Base-by-base conservation (phyloP, 768 basidiomycete species). In the Mycena indigotica region DNA sequence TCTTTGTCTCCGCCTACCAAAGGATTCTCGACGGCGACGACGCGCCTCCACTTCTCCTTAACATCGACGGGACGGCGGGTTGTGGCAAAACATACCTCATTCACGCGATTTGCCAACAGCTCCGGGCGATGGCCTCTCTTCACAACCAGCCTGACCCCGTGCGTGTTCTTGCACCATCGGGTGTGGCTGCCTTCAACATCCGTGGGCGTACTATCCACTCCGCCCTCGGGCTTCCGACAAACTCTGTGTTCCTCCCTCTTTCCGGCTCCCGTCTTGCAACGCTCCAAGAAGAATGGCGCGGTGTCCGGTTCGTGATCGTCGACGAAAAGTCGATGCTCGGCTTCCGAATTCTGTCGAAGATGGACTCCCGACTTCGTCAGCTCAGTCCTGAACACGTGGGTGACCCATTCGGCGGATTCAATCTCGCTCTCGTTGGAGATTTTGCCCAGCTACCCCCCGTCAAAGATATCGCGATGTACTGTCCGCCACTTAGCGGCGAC, bases 401-500 rank as follows among this genome's bases (percentile, higher is more conserved):
- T 30, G n/a, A 38, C 16, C 35, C 52, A 15, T 58, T 62, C 35
- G 57, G 49, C 5, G 57, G 62, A 13, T 17, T 59, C 19, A 29
- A 60, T 29, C 16, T 63, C 2, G 17, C 32, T 5, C 35, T 59
- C 17, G 28, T 28, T 15, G 58, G 62, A 2, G 62, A 63, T 21
- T 63, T 60, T 32, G 62, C 62, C 0, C 62, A 63, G 41, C 40
- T 63, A 1, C 58, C 62, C 1, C 62, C 62, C n/a, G 62, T 63
- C 21, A 46, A 51, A 2, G 58, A 63, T 39, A 28, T 30, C 4
- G 50, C 62, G 16, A 15, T 63, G 8, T 60, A 55, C 25, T 21
- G 21, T 3, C 50, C 58, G 5, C 49, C 50, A 1, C 3, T 28
- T 32, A 40, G 28, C 16, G 21, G 23, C n/a, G 44, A 44, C 17